Evolutionary conservation across 176 grass and related monocot species (phyloP).

Genomic region (Guadua angustifolia): DNA sequence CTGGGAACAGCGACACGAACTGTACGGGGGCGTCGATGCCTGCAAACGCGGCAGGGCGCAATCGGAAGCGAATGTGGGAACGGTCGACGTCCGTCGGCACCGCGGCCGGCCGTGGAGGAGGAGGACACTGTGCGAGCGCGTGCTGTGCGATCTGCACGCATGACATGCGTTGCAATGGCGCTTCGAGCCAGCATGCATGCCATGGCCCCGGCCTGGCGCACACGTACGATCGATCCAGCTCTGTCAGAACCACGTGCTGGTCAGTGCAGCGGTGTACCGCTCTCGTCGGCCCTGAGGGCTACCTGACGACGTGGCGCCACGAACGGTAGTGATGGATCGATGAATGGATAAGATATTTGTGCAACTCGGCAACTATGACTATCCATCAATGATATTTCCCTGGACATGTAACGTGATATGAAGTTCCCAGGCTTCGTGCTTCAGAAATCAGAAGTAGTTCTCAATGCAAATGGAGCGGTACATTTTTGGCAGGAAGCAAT

Average conservation of each 20-base stretch:
- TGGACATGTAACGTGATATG: neutral
- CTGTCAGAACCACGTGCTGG: neutral
- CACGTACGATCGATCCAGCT: neutral
- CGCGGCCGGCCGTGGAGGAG: neutral
- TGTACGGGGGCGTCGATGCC: neutral
- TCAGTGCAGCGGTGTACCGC: neutral
- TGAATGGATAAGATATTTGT: neutral
- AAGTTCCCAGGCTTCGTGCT: neutral
- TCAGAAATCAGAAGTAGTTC: neutral
- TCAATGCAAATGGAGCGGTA: neutral
- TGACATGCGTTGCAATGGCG: neutral
- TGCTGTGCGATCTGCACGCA: neutral
- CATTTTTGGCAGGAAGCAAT: too few species aligned
- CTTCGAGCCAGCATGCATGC: neutral
- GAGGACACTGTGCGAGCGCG: neutral
- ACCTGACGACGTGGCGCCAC: neutral
- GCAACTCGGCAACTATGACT: neutral
- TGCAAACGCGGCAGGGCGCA: neutral
- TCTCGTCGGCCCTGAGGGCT: neutral
- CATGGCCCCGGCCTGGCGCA: neutral
- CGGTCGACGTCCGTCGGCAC: conserved; percentile 1
- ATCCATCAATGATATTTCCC: neutral
- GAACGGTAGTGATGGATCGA: neutral
- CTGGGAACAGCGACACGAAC: neutral
- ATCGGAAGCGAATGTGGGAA: neutral